These are phyloP conservation scores for Middelhovenomyces tepae DNA, from an alignment of 805 yeast genomes.

Conservation along the genomic window DNA sequence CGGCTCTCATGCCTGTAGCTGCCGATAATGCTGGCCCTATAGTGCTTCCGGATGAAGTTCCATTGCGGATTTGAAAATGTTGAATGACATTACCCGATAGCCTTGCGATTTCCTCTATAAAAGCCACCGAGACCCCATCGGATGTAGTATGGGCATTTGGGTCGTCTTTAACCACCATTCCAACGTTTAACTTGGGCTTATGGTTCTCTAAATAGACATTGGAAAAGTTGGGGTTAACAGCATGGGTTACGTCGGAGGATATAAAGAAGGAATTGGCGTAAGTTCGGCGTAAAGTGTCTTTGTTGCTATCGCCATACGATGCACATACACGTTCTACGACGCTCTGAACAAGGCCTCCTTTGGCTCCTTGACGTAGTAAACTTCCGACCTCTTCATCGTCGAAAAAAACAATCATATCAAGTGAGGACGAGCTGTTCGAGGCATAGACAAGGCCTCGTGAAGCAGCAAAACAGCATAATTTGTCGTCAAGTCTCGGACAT, in stretches of 20 bases:
- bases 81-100: conserved; percentile 56
- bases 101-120: conserved; percentile 60
- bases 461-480: conserved; percentile 73
- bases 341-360: conserved; percentile 63
- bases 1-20: conserved; percentile 33
- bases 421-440: conserved; percentile 23
- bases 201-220: conserved; percentile 61
- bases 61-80: conserved; percentile 77
- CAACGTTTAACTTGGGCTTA: conserved; percentile 69
- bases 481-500: conserved; percentile 80
- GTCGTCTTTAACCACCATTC: conserved; percentile 59
- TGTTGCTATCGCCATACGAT: conserved; percentile 22
- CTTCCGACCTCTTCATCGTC: conserved; percentile 87
- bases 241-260: conserved; percentile 77
- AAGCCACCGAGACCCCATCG: conserved; percentile 61
- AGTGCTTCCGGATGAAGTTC: conserved; percentile 77
- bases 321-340: conserved; percentile 41
- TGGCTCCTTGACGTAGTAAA: conserved; percentile 70
- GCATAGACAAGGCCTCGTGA: conserved; percentile 47
- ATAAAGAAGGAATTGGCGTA: conserved; percentile 67
- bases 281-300: too few species aligned
- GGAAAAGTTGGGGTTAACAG: conserved; percentile 65
- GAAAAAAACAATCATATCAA: conserved; percentile 52
- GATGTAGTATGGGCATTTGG: conserved; percentile 78
- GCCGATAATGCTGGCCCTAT: conserved; percentile 54